Percentiles rank a stretch among this genome's conserved stretches.
Evolutionary conservation across 208 protist genomes (phyloP).

Genomic region (Trypanosoma cruzi): DNA sequence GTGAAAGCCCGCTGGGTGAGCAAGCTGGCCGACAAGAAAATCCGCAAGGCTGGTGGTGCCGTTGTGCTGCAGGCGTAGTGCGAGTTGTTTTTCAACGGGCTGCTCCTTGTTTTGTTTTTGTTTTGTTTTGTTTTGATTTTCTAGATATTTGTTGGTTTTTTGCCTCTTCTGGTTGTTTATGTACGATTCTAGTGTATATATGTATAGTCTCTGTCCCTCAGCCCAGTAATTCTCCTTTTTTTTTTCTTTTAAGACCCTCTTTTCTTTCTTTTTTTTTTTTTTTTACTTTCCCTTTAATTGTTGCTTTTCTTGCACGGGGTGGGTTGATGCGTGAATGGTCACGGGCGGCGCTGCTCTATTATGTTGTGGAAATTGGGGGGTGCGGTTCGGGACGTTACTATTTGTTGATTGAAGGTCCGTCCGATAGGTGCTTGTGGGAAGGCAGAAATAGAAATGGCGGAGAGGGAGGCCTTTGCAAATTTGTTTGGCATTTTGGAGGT

Average conservation of each 20-base stretch:
- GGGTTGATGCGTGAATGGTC: too few relatives aligned
- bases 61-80: constrained; percentile 97
- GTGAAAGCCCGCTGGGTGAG: constrained; percentile 99
- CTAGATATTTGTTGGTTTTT: constrained; percentile 9
- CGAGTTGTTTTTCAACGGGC: not conserved
- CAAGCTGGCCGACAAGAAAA: constrained; percentile 99
- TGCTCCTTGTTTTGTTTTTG: constrained; percentile 19
- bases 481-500: constrained; percentile 31
- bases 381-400: not conserved
- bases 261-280: constrained; percentile 29
- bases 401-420: not conserved
- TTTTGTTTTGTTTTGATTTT: constrained; percentile 15
- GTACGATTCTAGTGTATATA: too few relatives aligned
- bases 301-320: too few relatives aligned
- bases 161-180: constrained; percentile 10
- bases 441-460: constrained; percentile 23
- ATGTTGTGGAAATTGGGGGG: too few relatives aligned
- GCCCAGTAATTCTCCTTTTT: too few relatives aligned
- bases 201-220: too few relatives aligned
- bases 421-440: too few relatives aligned
- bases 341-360: not conserved
- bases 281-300: constrained; percentile 17
- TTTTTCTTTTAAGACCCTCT: too few relatives aligned
- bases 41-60: constrained; percentile 98
- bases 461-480: constrained; percentile 32